Percentiles rank a stretch among this genome's conserved stretches.
phyloP scores from a whole-genome alignment of 1,284 basidiomycete species.

The Laetiporus sulphureus region DNA sequence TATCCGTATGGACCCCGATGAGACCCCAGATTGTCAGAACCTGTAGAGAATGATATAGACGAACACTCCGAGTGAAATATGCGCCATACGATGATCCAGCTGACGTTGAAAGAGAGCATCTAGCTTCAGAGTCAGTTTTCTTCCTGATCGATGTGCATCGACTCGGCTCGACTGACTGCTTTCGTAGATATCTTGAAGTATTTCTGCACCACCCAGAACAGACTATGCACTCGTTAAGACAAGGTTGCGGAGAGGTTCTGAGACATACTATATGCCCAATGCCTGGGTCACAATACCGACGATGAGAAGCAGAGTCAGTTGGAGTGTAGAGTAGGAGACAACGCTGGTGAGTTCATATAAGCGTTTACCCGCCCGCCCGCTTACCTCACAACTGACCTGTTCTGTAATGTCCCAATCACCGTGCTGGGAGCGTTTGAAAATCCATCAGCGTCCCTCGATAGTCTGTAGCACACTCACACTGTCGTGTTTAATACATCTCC shows the following conservation, averaged over 20 bases:
- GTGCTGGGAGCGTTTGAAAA: conserved; percentile 35
- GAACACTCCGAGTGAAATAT: no score
- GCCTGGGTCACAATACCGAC: conserved; percentile 74
- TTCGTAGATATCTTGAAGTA: conserved; percentile 67
- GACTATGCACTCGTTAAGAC: conserved; percentile 28
- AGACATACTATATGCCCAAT: conserved; percentile 66
- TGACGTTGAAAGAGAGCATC: conserved; percentile 69
- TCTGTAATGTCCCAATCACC: conserved; percentile 76
- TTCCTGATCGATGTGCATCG: background rate
- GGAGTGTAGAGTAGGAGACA: conserved; percentile 59
- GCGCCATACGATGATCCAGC: conserved; percentile 56
- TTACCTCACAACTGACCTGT: no score
- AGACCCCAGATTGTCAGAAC: conserved; percentile 72
- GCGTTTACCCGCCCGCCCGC: no score
- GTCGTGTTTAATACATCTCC: conserved; percentile 68
- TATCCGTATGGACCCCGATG: conserved; percentile 67
- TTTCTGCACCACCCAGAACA: conserved; percentile 78
- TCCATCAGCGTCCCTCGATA: background rate
- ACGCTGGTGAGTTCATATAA: no score
- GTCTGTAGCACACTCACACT: conserved; percentile 39
- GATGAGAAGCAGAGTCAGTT: conserved; percentile 65
- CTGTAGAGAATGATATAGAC: no score
- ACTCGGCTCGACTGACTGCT: conserved; percentile 34
- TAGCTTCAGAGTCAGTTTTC: conserved; percentile 20
- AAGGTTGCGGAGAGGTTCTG: background rate